These are phyloP conservation scores for Houttuynia cordata DNA, from an alignment of 164 flowering plant species.

Conservation along the genomic window DNA sequence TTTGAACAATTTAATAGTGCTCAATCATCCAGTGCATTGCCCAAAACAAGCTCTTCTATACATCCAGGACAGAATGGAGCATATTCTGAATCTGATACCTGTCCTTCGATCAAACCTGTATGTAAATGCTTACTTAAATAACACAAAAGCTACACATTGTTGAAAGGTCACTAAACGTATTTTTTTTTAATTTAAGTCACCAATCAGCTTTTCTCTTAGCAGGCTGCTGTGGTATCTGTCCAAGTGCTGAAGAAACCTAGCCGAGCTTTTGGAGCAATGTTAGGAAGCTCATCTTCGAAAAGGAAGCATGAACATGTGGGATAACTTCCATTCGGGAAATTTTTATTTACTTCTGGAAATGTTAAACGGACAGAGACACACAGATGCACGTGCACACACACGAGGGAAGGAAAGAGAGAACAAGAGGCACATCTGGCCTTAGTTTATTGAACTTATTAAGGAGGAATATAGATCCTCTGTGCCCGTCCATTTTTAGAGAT, in stretches of 20 bases:
- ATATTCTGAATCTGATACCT: slow-evolving; percentile 4
- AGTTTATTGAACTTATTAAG: too few species aligned
- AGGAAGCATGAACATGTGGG: slow-evolving; percentile 38
- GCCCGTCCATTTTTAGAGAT: not conserved
- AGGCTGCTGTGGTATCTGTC: slow-evolving; percentile 57
- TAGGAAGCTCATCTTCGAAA: slow-evolving; percentile 49
- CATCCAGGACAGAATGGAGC: too few species aligned
- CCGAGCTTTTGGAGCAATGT: slow-evolving; percentile 70
- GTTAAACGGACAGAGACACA: too few species aligned
- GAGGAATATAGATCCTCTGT: not conserved
- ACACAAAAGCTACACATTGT: not conserved
- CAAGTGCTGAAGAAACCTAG: slow-evolving; percentile 66
- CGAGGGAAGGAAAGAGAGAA: too few species aligned
- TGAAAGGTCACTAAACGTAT: not conserved
- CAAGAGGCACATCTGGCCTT: too few species aligned
- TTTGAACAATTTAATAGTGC: not conserved
- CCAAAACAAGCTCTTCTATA: not conserved
- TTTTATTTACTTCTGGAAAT: too few species aligned
- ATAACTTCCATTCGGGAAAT: slow-evolving; percentile 7
- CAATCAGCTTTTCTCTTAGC: not conserved
- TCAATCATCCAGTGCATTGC: slow-evolving; percentile 1
- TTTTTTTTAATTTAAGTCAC: not conserved
- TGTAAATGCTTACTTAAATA: not conserved
- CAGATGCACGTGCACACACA: too few species aligned
- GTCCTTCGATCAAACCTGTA: slow-evolving; percentile 14